Percentiles rank a stretch among this genome's conserved stretches.
These are phyloP conservation scores for sweet orange (Citrus sinensis) DNA, from an alignment of 345 rosid genomes.

Conservation along the genomic window DNA sequence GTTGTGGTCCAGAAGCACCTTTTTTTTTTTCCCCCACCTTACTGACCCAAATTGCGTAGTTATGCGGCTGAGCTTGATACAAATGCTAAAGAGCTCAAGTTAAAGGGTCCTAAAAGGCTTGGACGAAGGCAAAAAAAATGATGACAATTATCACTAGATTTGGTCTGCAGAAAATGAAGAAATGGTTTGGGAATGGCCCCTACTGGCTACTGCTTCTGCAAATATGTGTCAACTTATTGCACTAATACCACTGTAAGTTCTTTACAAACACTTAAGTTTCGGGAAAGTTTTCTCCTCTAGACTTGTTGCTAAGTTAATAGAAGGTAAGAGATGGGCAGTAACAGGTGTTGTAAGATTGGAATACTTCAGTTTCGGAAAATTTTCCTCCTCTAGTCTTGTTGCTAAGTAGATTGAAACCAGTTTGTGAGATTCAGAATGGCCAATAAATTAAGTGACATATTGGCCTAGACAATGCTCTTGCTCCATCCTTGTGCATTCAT, in stretches of 20 bases:
- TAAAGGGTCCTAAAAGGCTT: neutral
- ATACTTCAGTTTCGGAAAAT: no score
- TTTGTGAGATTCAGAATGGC: neutral
- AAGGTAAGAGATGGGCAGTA: neutral
- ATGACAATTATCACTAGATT: conserved; percentile 17
- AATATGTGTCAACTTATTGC: conserved; percentile 1
- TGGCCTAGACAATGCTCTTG: neutral
- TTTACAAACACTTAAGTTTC: neutral
- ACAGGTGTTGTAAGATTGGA: neutral
- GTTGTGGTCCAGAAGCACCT: neutral
- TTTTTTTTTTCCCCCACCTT: neutral
- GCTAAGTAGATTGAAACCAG: neutral
- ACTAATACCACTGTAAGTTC: neutral
- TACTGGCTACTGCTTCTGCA: neutral
- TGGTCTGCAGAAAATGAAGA: conserved; percentile 14
- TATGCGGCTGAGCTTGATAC: no score
- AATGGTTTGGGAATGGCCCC: conserved; percentile 10
- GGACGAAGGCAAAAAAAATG: neutral
- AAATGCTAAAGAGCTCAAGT: neutral
- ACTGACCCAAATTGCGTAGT: neutral
- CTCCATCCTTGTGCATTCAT: neutral
- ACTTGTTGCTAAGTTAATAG: neutral
- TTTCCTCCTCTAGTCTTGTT: no score
- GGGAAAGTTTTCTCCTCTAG: neutral
- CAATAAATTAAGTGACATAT: neutral